Conservation (phyloP, 2,329 filamentous ascomycete species). For the Cladophialophora bantiana region DNA sequence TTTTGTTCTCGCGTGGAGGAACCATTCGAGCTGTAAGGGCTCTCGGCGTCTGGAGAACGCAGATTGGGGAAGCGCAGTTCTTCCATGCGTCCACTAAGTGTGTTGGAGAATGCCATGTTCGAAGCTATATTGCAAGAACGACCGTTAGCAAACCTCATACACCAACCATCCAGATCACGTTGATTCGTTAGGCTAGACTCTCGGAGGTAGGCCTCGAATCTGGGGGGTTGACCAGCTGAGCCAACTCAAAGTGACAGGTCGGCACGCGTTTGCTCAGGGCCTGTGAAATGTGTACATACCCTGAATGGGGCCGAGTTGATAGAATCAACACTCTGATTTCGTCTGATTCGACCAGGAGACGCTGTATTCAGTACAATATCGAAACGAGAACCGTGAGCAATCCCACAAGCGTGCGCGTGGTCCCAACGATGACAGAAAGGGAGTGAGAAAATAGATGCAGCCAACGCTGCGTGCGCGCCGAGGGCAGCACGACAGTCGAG, state of each 20-base stretch:
- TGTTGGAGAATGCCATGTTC: constrained; percentile 70
- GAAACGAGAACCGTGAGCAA: constrained; percentile 15
- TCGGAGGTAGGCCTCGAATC: background rate
- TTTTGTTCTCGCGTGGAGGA: constrained; percentile 74
- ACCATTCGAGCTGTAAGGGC: constrained; percentile 75
- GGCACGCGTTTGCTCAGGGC: constrained; percentile 15
- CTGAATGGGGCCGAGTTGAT: constrained; percentile 9
- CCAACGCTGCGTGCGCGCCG: constrained; percentile 31
- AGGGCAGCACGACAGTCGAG: constrained; percentile 29
- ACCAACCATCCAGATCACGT: background rate
- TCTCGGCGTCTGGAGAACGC: constrained; percentile 78
- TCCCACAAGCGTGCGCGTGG: constrained; percentile 21
- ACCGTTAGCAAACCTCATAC: constrained; percentile 20
- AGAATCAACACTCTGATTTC: background rate
- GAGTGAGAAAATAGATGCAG: constrained; percentile 25
- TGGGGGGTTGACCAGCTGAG: background rate
- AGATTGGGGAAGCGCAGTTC: constrained; percentile 79
- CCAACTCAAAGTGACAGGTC: constrained; percentile 15
- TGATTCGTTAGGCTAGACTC: background rate
- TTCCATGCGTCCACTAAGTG: constrained; percentile 73
- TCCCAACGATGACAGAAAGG: constrained; percentile 10
- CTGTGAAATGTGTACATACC: constrained; percentile 25
- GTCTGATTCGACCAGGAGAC: background rate
- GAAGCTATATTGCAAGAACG: constrained; percentile 30
- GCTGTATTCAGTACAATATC: background rate